phyloP scores from a whole-genome alignment of 202 grass and related monocot species.

The Setaria viridis region DNA sequence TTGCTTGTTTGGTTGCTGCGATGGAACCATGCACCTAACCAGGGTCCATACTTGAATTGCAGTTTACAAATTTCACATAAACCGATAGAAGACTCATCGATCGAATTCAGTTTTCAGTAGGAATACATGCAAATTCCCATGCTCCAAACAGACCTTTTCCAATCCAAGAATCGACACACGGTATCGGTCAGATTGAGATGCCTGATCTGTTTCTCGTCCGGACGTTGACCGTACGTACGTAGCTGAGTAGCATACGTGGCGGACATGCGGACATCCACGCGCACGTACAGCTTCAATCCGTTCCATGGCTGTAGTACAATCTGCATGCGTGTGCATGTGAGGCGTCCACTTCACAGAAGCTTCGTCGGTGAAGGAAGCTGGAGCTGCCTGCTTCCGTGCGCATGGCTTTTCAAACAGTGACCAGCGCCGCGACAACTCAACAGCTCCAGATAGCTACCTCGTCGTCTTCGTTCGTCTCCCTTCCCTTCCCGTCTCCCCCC shows the following conservation, averaged over 20 bases:
- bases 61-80: not conserved
- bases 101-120: not conserved
- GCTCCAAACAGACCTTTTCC: not conserved
- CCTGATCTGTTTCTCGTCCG: not conserved
- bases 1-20: not conserved
- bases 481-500: no score
- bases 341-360: conserved; percentile 20
- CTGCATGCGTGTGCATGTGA: not conserved
- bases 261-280: not conserved
- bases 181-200: not conserved
- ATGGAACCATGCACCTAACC: not conserved
- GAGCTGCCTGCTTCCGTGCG: conserved; percentile 13
- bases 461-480: not conserved
- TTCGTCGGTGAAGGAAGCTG: conserved; percentile 23
- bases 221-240: not conserved
- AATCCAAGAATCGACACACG: not conserved
- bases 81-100: not conserved
- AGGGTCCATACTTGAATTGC: no score
- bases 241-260: conserved; percentile 1
- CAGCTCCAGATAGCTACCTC: conserved; percentile 11
- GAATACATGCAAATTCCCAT: not conserved
- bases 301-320: not conserved
- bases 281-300: not conserved
- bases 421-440: conserved; percentile 37
- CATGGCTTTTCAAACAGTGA: conserved; percentile 33